Evolutionary conservation across 768 basidiomycete species (phyloP), one percentile per base, ranked within the genome.

Genomic region (Suillus fuscotomentosus): DNA sequence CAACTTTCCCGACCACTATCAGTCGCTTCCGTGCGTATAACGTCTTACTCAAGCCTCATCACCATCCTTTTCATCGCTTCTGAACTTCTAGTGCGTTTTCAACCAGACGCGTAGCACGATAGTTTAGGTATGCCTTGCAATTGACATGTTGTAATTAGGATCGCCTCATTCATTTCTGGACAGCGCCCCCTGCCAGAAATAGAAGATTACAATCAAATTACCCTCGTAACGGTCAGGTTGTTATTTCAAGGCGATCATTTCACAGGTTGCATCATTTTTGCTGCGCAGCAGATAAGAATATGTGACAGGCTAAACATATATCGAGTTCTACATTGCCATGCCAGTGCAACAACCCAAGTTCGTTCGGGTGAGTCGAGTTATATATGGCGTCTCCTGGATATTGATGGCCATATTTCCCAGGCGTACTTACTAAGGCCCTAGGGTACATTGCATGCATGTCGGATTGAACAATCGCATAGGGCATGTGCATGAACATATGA

Each of bases 181-280:
- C 22, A 31, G 20, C 5, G 20, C 53, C 31, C 31, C 10, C 5
- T 17, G 31, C 53, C 53, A 54, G 10, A 54, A 54, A 54, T 34
- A 54, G 53, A 51, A 51, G 5, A 47, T n/a, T 47, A 38, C 22
- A 48, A 50, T 20, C 31, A 34, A 51, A 34, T 54, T 10, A 7
- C 24, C 27, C 17, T 9, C 15, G 31, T 31, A 50, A 50, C 6
- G 48, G 22, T 1, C 22, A 48, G 13, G n/a, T 47, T 11, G n/a
- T 22, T 22, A 47, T 47, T 11, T 48, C 48, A 8, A 50, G 48
- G 14, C 14, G 13, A 50, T 50, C 48, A 31, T 53, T 5, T 53
- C 53, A 54, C 53, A 54, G 53, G 53, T 54, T 34, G 31, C 53
- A 54, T 54, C 53, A 54, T 54, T 51, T 51, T 51, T 54, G 53